Percentiles rank a stretch among this genome's conserved stretches.
These are phyloP conservation scores for Ophiobolus disseminans DNA, from an alignment of 2,329 filamentous ascomycete species.

Conservation along the genomic window DNA sequence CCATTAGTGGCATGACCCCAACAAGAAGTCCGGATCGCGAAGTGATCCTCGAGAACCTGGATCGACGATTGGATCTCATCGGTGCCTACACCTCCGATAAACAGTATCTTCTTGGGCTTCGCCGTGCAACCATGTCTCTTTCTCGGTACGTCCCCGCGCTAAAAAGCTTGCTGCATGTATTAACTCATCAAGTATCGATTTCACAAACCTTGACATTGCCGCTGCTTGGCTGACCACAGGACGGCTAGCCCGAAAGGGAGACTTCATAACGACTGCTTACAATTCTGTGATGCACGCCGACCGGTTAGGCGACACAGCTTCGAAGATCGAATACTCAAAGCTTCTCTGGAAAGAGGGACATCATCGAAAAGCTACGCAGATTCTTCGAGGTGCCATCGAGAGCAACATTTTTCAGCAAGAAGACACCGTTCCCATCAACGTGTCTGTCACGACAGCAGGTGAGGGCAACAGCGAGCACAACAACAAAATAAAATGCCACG, in stretches of 20 bases:
- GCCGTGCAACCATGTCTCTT: slow-evolving; percentile 86
- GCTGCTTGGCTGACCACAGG: slow-evolving; percentile 86
- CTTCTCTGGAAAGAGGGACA: slow-evolving; percentile 93
- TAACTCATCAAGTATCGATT: slow-evolving; percentile 56
- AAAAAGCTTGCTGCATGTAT: not conserved
- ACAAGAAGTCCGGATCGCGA: slow-evolving; percentile 47
- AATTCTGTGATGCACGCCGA: slow-evolving; percentile 91
- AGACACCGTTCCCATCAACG: slow-evolving; percentile 46
- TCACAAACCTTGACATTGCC: slow-evolving; percentile 76
- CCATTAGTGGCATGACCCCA: slow-evolving; percentile 63
- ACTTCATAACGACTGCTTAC: slow-evolving; percentile 85
- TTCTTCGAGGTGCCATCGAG: slow-evolving; percentile 83
- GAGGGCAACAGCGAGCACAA: slow-evolving; percentile 50
- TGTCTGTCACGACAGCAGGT: slow-evolving; percentile 48
- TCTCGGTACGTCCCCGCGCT: slow-evolving; percentile 61
- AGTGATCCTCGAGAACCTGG: slow-evolving; percentile 61
- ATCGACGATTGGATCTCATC: slow-evolving; percentile 83
- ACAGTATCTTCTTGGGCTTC: slow-evolving; percentile 86
- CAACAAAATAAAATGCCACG: slow-evolving; percentile 73
- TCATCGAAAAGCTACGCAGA: slow-evolving; percentile 92
- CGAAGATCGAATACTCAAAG: slow-evolving; percentile 92
- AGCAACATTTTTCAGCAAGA: slow-evolving; percentile 73
- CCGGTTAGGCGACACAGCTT: slow-evolving; percentile 81
- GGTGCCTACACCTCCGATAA: slow-evolving; percentile 92
- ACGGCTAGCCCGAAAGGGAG: slow-evolving; percentile 83